Conservation (phyloP, 2,329 filamentous ascomycete genomes). For the Aspergillus niger region DNA sequence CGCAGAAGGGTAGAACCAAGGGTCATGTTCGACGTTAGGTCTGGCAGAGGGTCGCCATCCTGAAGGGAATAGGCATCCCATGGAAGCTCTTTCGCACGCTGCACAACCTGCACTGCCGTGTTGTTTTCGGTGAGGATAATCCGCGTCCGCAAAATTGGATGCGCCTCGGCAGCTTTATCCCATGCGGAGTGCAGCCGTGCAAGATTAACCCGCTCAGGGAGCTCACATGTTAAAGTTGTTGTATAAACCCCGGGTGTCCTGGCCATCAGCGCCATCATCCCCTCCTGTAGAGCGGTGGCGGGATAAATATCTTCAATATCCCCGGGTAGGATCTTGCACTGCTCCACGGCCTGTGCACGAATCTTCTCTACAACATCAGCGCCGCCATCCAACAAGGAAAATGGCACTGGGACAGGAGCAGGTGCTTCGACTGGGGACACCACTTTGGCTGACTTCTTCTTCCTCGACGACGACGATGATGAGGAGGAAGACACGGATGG, state of each 20-base stretch:
- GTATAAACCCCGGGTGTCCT: background rate
- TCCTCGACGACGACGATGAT: background rate
- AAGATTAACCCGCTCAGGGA: background rate
- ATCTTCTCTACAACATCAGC: background rate
- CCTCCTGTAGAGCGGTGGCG: slow-evolving; percentile 14
- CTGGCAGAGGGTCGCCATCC: background rate
- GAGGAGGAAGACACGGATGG: background rate
- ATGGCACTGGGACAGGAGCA: background rate
- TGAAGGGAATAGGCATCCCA: background rate
- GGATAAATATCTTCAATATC: slow-evolving; percentile 16
- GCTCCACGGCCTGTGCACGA: background rate
- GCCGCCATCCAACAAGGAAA: background rate
- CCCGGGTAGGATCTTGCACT: background rate
- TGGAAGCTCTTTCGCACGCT: background rate
- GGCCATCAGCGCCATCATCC: background rate
- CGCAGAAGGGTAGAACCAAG: background rate
- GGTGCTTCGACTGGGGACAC: no score
- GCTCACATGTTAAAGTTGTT: background rate
- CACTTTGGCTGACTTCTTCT: no score
- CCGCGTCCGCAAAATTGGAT: background rate
- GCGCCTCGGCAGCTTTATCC: background rate
- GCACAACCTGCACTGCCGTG: slow-evolving; percentile 10
- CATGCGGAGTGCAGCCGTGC: slow-evolving; percentile 3
- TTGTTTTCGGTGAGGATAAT: slow-evolving; percentile 9
- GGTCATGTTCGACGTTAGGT: background rate